These are phyloP conservation scores for Penicillium coffeae DNA, from an alignment of 495 filamentous ascomycete genomes.

Conservation along the genomic window DNA sequence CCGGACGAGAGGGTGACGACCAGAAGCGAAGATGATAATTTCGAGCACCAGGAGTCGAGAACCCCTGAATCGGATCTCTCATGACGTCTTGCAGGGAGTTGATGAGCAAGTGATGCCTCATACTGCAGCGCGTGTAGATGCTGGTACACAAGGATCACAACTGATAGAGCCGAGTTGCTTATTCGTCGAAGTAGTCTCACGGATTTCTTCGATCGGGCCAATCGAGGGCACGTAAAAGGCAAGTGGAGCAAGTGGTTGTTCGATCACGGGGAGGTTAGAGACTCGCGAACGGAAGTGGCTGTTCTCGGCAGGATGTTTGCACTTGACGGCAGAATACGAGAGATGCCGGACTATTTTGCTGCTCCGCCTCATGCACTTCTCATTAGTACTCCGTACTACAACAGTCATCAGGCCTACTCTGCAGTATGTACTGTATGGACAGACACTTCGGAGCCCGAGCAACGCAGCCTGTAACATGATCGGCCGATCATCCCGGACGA, in stretches of 20 bases:
- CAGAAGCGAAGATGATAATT: neutral
- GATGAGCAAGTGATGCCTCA: neutral
- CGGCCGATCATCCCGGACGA: slow-evolving; percentile 10
- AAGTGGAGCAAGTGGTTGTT: neutral
- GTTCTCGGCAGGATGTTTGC: no score
- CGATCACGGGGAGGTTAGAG: neutral
- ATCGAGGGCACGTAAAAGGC: neutral
- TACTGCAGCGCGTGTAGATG: neutral
- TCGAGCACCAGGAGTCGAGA: no score
- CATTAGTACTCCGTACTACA: neutral
- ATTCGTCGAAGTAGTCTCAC: neutral
- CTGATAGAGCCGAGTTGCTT: neutral
- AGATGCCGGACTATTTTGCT: neutral
- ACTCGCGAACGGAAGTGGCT: neutral
- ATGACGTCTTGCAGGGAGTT: neutral
- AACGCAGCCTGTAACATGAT: slow-evolving; percentile 13
- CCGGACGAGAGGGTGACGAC: neutral
- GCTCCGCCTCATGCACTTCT: neutral
- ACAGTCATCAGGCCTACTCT: no score
- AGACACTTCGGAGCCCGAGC: neutral
- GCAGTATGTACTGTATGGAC: no score
- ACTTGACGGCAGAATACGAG: no score
- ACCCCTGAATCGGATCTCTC: neutral
- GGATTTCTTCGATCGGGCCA: neutral
- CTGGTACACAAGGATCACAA: neutral